Base-by-base conservation (phyloP, 306 rosid genomes). In the Medicago arabica region DNA sequence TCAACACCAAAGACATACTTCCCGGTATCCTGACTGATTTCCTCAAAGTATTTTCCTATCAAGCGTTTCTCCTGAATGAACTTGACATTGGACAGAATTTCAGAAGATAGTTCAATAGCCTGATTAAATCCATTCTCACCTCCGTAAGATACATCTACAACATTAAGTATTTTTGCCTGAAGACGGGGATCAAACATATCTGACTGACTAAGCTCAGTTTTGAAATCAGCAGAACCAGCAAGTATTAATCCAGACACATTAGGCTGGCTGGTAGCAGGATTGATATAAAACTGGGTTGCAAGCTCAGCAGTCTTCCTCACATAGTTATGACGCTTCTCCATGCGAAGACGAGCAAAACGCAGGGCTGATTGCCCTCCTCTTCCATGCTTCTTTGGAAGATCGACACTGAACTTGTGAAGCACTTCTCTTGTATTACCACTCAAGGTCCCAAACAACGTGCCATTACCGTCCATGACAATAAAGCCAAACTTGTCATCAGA, bases 181-280 rank as follows among this genome's bases (percentile, higher is more conserved):
- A 92, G 90, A 15, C 97, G 93, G 64, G 96, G 96, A 85, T 92
- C 97, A 86, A 92, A 92, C 97, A 92, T 92, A 80, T 92, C 97
- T 4, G 97, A 92, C 87, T 92, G 97, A 83, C 97, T 92, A 14
- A 92, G 96, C 84, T 92, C 97, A 21, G 96, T 92, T 76, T 92
- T 92, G 84, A 92, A 92, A 84, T 92, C 97, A 57, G 97, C 97
- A 8, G 96, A 92, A 40, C 97, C 96, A 72, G 97, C 97, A 53
- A 92, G 87, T 25, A 92, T 92, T 41, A 92, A 86, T 53, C 97
- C 97, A 16, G 97, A 69, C 80, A 92, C 97, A 86, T 92, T 92
- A 2, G 97, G 97, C 72, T 92, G 97, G 69, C 97, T 92, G 78
- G 97, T 92, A 43, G 92, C 78, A 68, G 97, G 92, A 83, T 92